Evolutionary conservation across 2,329 filamentous ascomycete genomes (phyloP).

Genomic region (Eurotiales sp.): DNA sequence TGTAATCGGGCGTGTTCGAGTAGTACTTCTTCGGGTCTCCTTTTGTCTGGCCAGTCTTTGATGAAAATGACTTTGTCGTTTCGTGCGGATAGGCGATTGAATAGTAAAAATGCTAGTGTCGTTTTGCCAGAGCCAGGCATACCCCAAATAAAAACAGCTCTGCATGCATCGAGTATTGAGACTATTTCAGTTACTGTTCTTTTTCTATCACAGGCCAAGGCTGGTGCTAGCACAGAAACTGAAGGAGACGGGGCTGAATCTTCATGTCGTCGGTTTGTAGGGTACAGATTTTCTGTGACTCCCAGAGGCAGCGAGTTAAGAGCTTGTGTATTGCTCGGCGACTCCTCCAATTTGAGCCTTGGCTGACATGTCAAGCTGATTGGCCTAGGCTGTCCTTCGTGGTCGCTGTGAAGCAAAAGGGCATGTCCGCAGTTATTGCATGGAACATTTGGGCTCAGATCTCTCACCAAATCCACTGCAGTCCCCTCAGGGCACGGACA

Average conservation of each 20-base stretch:
- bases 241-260: no score
- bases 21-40: neutral
- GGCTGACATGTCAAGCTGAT: no score
- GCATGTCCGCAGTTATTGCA: constrained; percentile 1
- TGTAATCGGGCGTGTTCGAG: neutral
- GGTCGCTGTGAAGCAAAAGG: neutral
- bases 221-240: neutral
- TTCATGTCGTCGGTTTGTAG: no score
- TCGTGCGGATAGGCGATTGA: neutral
- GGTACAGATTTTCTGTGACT: no score
- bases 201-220: neutral
- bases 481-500: constrained; percentile 2
- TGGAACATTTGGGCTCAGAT: neutral
- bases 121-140: constrained; percentile 3
- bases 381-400: neutral
- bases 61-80: constrained; percentile 3
- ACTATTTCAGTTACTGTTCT: neutral
- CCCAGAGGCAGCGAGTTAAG: neutral
- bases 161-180: neutral
- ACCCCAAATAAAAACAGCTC: constrained; percentile 10
- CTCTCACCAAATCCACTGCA: neutral
- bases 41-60: neutral
- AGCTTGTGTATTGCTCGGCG: no score
- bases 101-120: neutral
- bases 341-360: no score